These are phyloP conservation scores for Aureobasidium sp. DNA, from an alignment of 2,329 filamentous ascomycete species.

Conservation along the genomic window DNA sequence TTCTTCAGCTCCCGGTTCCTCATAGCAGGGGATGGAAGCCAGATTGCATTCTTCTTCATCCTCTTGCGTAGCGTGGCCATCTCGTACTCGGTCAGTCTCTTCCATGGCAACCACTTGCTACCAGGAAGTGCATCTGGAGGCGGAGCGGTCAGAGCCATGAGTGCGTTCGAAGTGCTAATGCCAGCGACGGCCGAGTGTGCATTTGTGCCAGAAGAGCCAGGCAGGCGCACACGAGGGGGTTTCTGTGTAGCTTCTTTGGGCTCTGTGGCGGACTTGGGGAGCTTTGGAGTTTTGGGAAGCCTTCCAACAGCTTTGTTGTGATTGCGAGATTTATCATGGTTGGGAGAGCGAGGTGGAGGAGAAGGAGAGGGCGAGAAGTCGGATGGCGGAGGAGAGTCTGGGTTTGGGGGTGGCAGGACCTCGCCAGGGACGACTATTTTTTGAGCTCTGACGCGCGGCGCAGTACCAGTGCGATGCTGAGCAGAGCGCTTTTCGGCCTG, in stretches of 20 bases:
- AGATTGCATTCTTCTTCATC: conserved; percentile 88
- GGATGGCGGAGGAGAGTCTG: conserved; percentile 23
- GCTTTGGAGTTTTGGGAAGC: conserved; percentile 25
- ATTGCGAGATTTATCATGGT: conserved; percentile 19
- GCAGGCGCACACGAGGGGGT: conserved; percentile 29
- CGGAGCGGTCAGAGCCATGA: conserved; percentile 50
- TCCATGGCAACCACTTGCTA: conserved; percentile 54
- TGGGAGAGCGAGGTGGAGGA: conserved; percentile 26
- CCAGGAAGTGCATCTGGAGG: conserved; percentile 51
- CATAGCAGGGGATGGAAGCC: conserved; percentile 80
- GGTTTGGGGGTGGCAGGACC: conserved; percentile 36
- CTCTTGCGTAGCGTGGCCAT: conserved; percentile 67
- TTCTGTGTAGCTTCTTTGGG: conserved; percentile 38
- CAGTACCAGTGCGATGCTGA: conserved; percentile 13
- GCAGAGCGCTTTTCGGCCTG: conserved; percentile 13
- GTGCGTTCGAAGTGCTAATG: conserved; percentile 54
- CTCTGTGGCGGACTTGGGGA: conserved; percentile 25
- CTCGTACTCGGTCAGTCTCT: conserved; percentile 57
- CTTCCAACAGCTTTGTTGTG: conserved; percentile 1
- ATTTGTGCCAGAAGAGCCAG: conserved; percentile 43
- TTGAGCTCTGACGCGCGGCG: conserved; percentile 17
- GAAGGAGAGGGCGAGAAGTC: conserved; percentile 30
- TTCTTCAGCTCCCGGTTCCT: conserved; percentile 68
- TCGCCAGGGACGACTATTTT: conserved; percentile 37
- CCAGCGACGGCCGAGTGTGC: conserved; percentile 46